These are phyloP conservation scores for Aureobasidium sp. DNA, from an alignment of 2,329 filamentous ascomycete genomes.

Conservation along the genomic window DNA sequence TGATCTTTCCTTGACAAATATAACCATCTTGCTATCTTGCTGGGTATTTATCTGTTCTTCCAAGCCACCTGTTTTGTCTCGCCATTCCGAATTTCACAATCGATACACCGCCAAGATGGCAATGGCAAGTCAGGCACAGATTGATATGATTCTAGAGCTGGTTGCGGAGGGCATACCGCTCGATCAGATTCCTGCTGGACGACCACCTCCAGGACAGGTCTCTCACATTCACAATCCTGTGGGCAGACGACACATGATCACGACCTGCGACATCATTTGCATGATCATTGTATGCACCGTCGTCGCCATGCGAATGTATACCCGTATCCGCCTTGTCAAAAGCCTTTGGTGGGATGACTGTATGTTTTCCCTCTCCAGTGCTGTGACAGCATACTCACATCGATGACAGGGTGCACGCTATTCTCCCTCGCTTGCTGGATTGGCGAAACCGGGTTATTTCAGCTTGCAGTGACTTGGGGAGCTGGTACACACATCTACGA, in stretches of 20 bases:
- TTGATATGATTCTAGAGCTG: neutral
- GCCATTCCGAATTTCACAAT: too few relatives aligned
- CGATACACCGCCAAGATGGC: too few relatives aligned
- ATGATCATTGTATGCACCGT: neutral
- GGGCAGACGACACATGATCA: neutral
- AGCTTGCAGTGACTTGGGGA: neutral
- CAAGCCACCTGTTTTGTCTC: too few relatives aligned
- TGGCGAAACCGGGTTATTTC: constrained; percentile 1
- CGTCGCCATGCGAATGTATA: constrained; percentile 5
- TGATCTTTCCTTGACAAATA: too few relatives aligned
- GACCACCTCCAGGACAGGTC: neutral
- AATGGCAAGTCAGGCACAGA: neutral
- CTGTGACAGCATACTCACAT: too few relatives aligned
- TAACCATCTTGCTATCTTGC: too few relatives aligned
- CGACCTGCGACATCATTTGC: constrained; percentile 10
- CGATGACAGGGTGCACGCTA: neutral
- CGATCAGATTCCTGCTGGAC: neutral
- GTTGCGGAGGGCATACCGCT: neutral
- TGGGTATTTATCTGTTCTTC: too few relatives aligned
- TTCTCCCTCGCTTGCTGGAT: constrained; percentile 7
- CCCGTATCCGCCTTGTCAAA: constrained; percentile 1
- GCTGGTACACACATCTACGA: constrained; percentile 12
- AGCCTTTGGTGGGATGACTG: constrained; percentile 13
- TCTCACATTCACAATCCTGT: neutral
- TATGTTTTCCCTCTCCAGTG: neutral